Conservation (phyloP, 75 land plant species). For the Chamaecyparis obtusa region DNA sequence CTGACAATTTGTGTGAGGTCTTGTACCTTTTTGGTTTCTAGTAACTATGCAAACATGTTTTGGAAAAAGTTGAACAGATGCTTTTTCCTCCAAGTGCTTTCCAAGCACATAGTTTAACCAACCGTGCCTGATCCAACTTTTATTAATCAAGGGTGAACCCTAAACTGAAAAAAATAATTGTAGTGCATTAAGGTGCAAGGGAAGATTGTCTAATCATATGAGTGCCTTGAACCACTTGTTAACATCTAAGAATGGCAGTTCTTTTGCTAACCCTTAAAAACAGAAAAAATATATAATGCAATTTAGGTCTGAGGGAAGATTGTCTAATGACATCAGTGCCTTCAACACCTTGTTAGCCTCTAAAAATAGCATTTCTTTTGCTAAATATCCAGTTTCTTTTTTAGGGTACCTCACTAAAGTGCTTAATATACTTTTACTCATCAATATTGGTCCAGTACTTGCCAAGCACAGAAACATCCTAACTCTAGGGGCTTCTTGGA, state of each 20-base stretch:
- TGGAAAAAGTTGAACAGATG: not conserved
- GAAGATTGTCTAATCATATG: not conserved
- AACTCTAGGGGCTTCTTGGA: not conserved
- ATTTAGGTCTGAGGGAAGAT: not conserved
- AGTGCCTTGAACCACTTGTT: not conserved
- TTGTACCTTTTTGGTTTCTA: not conserved
- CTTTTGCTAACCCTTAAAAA: not conserved
- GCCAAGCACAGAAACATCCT: not conserved
- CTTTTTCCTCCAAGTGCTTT: not conserved
- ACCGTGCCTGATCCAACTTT: not conserved
- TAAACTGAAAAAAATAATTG: not conserved
- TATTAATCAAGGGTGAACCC: not conserved
- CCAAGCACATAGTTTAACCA: not conserved
- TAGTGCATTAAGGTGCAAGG: not conserved
- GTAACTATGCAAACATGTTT: not conserved
- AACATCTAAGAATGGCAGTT: not conserved
- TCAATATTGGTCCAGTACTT: not conserved
- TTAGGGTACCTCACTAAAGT: not conserved
- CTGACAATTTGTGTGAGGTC: not conserved
- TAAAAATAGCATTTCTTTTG: not conserved
- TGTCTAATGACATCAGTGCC: not conserved
- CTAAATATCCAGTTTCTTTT: not conserved
- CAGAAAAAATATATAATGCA: not conserved
- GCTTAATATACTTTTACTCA: not conserved
- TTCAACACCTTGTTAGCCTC: not conserved